Conservation (phyloP, 768 basidiomycete species). For the Russula emetica region DNA sequence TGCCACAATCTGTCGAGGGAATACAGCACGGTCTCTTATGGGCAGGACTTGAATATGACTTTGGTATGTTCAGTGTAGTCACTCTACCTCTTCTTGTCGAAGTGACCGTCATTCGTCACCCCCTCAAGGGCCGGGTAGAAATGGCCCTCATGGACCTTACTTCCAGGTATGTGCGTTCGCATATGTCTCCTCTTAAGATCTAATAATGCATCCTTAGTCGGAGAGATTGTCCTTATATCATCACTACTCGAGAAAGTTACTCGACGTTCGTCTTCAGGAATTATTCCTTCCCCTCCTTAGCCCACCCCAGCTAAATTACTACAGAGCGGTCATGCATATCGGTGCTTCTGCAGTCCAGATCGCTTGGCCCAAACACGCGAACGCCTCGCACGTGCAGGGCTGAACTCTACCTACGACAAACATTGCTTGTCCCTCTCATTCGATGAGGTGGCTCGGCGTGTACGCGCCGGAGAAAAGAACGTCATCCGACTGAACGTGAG, state of each 20-base stretch:
- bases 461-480: constrained; percentile 70
- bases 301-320: not conserved
- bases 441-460: constrained; percentile 74
- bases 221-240: constrained; percentile 85
- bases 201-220: constrained; percentile 51
- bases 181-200: not conserved
- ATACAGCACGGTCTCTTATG: constrained; percentile 75
- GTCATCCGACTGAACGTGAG: constrained; percentile 86
- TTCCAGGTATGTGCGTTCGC: constrained; percentile 55
- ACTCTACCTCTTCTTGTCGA: not conserved
- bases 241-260: constrained; percentile 62
- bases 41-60: constrained; percentile 90
- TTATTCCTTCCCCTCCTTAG: not conserved
- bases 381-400: constrained; percentile 66
- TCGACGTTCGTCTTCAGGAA: constrained; percentile 52
- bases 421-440: constrained; percentile 80
- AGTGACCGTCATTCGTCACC: not conserved
- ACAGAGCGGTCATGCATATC: constrained; percentile 85
- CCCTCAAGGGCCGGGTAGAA: constrained; percentile 65
- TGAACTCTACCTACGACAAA: constrained; percentile 81
- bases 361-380: constrained; percentile 64
- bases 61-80: constrained; percentile 51
- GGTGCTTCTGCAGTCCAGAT: constrained; percentile 87
- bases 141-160: constrained; percentile 79
- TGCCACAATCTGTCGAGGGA: constrained; percentile 80